Base-by-base conservation (phyloP, 148 eudicot genomes). In the Silene conica region DNA sequence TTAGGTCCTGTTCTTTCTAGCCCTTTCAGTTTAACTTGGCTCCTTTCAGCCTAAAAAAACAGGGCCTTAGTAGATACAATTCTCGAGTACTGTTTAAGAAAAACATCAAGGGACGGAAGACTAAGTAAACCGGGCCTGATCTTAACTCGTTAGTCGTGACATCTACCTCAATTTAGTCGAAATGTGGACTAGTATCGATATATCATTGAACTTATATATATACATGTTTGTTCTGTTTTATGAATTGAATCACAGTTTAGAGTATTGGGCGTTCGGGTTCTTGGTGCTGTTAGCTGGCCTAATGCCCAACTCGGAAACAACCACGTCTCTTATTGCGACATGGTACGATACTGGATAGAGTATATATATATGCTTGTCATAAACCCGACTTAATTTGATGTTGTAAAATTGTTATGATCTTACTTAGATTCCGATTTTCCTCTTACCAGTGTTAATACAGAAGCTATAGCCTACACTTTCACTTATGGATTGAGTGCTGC, bases 181-280 rank as follows among this genome's bases (percentile, higher is more conserved):
- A 25, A 31, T 28, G 1, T 12, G n/a, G 13, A 18, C 19, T 25
- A 31, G 34, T 61, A 11, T 38, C 43, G 16, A 12, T 61, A 60
- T 23, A 60, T 23, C n/a, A n/a, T 31, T 31, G 34, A 31, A 25
- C 19, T 31, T 31, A 25, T 62, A 6, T 31, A 25, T 62, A 6
- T 66, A 14, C 6, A 18, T 61, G 20, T 48, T 18, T 5, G 9
- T 38, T 52, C 11, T 72, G 52, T 31, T 72, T 26, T 48, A 55
- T 52, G 13, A 5, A 45, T 25, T 71, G 54, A 20, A 5, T 31
- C 56, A 67, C 86, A 93, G 98, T 77, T 81, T 93, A 73, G 98
- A 93, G 78, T 85, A 83, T 26, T 93, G 96, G 96, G 94, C 94
- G 52, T 88, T 88, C 78, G 97, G 89, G 87, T 79, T 91, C 69